Evolutionary conservation across 2,329 filamentous ascomycete species (phyloP).

Genomic region (Macrophomina pseudophaseolina): DNA sequence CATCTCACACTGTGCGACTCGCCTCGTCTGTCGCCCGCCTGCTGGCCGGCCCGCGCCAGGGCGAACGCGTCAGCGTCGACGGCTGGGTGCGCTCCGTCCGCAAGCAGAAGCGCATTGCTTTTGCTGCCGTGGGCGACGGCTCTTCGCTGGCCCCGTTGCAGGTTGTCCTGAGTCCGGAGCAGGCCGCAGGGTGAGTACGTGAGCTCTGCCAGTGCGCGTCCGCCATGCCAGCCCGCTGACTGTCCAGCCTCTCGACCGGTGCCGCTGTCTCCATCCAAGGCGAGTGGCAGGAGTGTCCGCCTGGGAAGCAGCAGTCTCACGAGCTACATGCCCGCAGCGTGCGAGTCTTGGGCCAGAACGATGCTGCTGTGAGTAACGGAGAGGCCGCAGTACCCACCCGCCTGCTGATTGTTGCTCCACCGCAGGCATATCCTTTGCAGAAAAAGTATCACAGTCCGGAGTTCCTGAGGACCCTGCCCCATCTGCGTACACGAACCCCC

Average conservation of each 20-base stretch:
- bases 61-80: conserved; percentile 57
- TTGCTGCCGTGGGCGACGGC: conserved; percentile 86
- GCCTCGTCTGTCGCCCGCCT: conserved; percentile 48
- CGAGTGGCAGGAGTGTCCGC: conserved; percentile 72
- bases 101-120: conserved; percentile 82
- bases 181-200: conserved; percentile 71
- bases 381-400: conserved; percentile 30
- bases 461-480: conserved; percentile 85
- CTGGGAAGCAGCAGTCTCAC: conserved; percentile 71
- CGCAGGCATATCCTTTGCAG: conserved; percentile 86
- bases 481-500: conserved; percentile 81
- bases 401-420: conserved; percentile 26
- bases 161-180: conserved; percentile 73
- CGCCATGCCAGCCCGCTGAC: conserved; percentile 1
- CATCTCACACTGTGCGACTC: conserved; percentile 31
- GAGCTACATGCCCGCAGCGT: conserved; percentile 79
- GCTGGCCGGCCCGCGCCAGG: conserved; percentile 31
- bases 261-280: conserved; percentile 79
- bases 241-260: conserved; percentile 75
- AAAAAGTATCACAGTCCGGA: conserved; percentile 94
- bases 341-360: conserved; percentile 74
- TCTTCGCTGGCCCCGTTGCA: conserved; percentile 81
- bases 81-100: conserved; percentile 85
- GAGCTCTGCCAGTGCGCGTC: neutral
- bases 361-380: conserved; percentile 70